Percentiles rank a stretch among this genome's conserved stretches.
These are phyloP conservation scores for Lumnitzera racemosa DNA, from an alignment of 345 rosid species.

Conservation along the genomic window DNA sequence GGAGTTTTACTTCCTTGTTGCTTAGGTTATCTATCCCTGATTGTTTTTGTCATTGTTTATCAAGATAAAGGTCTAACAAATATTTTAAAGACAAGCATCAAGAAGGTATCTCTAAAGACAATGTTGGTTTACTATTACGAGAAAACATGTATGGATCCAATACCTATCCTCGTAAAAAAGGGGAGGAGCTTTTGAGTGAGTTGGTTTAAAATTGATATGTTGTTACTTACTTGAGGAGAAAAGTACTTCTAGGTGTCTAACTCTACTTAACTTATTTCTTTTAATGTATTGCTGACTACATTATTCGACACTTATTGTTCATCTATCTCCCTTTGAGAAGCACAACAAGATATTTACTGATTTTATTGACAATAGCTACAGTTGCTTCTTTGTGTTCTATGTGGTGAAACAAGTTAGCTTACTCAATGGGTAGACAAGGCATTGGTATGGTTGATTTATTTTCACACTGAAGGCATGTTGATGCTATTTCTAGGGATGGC, in stretches of 20 bases:
- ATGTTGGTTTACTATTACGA: slow-evolving; percentile 55
- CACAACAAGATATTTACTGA: slow-evolving; percentile 79
- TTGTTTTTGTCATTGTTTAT: slow-evolving; percentile 7
- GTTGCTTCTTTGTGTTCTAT: slow-evolving; percentile 45
- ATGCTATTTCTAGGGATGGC: too few species aligned
- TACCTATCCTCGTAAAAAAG: slow-evolving; percentile 80
- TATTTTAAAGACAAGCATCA: slow-evolving; percentile 63
- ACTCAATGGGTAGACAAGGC: too few species aligned
- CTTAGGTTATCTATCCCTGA: neutral
- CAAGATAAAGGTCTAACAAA: slow-evolving; percentile 63
- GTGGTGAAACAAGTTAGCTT: too few species aligned
- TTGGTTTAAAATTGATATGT: neutral
- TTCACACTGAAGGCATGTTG: too few species aligned
- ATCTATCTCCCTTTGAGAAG: slow-evolving; percentile 83
- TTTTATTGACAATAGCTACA: slow-evolving; percentile 92
- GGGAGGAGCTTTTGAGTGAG: slow-evolving; percentile 88
- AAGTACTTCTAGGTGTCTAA: too few species aligned
- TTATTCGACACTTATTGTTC: slow-evolving; percentile 1
- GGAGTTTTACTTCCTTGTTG: neutral
- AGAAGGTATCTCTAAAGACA: slow-evolving; percentile 63
- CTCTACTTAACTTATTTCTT: too few species aligned
- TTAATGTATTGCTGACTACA: neutral
- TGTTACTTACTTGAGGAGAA: too few species aligned
- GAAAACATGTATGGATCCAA: slow-evolving; percentile 72
- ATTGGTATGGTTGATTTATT: too few species aligned